Evolutionary conservation across 495 filamentous ascomycete genomes (phyloP).

Genomic region (Physcia stellaris): DNA sequence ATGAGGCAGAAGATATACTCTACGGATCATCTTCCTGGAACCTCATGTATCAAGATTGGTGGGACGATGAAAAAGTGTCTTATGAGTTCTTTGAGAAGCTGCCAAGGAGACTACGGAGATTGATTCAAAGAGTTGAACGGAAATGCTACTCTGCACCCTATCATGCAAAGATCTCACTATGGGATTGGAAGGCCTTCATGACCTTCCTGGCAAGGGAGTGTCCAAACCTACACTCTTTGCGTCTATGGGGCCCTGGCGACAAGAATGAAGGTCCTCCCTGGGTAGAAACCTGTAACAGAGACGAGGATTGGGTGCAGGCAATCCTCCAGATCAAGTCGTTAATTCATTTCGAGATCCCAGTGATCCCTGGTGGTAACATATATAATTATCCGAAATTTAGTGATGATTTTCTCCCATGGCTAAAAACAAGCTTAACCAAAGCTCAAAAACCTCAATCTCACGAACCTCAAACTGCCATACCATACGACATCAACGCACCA

Average conservation of each 20-base stretch:
- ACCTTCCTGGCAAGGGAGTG: neutral
- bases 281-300: neutral
- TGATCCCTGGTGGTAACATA: neutral
- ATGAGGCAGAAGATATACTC: neutral
- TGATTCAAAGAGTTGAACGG: neutral
- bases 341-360: neutral
- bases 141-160: neutral
- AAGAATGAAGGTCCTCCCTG: neutral
- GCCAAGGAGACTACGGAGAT: neutral
- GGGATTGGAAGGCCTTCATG: neutral
- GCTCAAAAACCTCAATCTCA: neutral
- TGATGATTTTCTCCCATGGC: neutral
- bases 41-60: neutral
- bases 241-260: neutral
- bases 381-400: neutral
- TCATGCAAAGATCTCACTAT: neutral
- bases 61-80: neutral
- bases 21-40: neutral
- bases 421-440: neutral
- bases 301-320: neutral
- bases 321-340: neutral
- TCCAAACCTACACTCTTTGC: neutral
- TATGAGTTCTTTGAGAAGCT: neutral
- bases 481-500: neutral
- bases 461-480: no score